Evolutionary conservation across 768 basidiomycete genomes (phyloP), one percentile per base, ranked within the genome.

Genomic region (Trametes cubensis): DNA sequence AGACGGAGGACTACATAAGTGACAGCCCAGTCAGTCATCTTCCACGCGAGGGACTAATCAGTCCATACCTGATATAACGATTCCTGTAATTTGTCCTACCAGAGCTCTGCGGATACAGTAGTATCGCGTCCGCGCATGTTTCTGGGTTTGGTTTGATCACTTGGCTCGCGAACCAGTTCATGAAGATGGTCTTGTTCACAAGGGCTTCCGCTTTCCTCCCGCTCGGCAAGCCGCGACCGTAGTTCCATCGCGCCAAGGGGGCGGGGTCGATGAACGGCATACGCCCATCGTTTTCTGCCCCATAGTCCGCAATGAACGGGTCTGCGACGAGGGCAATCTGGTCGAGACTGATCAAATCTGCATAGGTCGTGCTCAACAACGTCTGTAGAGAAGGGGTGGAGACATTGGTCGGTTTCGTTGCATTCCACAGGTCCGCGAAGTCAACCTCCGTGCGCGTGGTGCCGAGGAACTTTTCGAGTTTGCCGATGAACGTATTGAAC

Each of bases 261-360:
- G 70, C 68, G 21, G 73, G 73, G 60, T 74, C 61, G 53, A 74
- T 69, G 68, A 72, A 72, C 10, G 73, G 73, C 48, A 50, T 65
- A 3, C 68, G 68, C 15, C 71, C 71, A 11, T 54, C 67, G 49
- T 70, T 56, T 13, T 55, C 62, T 0, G 69, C 71, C 17, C 60
- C 62, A 60, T 60, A 71, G 60, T 65, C 69, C 6, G 63, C 60
- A 48, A 74, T 67, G 68, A 74, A 72, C 13, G 71, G 69, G 38
- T 69, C 67, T 20, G 69, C 71, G 54, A 74, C 65, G 21, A 71
- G 67, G 6, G 59, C 53, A 44, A 65, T 67, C 61, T 72, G 71
- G 60, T 71, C 68, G 21, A 70, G 55, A 8, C 66, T 64, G 57
- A 74, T 71, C 7, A 74, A 53, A 50, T 67, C 68, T 18, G 70